phyloP scores from a whole-genome alignment of 352 stramenopile species.

The Globisporangium echinulatum region DNA sequence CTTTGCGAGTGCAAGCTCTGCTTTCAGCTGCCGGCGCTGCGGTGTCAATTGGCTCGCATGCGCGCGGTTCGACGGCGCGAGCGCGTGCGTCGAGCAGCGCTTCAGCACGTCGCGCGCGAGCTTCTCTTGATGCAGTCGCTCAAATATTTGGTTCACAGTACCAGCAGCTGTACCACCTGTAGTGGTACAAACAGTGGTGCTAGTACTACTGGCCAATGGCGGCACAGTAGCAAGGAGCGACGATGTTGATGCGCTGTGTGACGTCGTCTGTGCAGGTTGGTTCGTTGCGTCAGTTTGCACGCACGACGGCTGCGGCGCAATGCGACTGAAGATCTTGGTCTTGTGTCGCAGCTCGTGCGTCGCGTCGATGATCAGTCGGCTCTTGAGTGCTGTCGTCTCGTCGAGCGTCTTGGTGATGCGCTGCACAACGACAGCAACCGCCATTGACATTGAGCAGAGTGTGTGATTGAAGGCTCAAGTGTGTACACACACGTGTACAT shows the following conservation, averaged over 20 bases:
- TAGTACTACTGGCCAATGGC: too few species aligned
- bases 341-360: conserved; percentile 25
- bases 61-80: conserved; percentile 30
- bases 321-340: conserved; percentile 22
- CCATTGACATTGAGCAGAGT: not conserved
- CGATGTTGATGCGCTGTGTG: not conserved
- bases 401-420: conserved; percentile 9
- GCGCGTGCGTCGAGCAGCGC: conserved; percentile 19
- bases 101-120: conserved; percentile 26
- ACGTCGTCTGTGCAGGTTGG: not conserved
- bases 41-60: conserved; percentile 18
- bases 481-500: not conserved
- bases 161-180: too few species aligned
- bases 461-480: not conserved
- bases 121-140: conserved; percentile 29
- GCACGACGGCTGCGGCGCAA: not conserved
- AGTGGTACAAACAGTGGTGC: not conserved
- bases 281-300: not conserved
- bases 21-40: conserved; percentile 22
- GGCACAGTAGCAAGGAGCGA: not conserved
- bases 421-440: not conserved
- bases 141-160: conserved; percentile 8
- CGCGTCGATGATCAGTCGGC: conserved; percentile 26
- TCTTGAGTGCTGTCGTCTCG: conserved; percentile 20
- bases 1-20: conserved; percentile 24